Evolutionary conservation across 345 rosid species (phyloP), one percentile per base, ranked within the genome.

Genomic region (Salix purpurea): DNA sequence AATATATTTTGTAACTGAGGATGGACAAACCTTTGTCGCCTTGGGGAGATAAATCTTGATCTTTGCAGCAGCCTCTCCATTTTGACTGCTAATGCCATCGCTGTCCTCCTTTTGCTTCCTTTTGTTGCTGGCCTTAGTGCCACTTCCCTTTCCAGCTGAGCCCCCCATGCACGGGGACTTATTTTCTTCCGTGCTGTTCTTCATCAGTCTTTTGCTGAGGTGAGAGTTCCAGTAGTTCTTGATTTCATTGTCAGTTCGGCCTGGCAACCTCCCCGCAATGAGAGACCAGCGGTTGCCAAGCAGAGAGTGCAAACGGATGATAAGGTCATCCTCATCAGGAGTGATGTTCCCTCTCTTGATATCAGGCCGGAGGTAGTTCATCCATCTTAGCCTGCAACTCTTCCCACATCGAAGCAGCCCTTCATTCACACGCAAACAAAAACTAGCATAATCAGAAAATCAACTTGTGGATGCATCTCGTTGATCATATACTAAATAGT

Each of bases 171-270:
- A 24, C 19, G 3, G 24, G 36, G 15, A 15, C 44, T 64, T 5
- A 12, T 61, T 18, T 19, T 2, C 16, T 60, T 15, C 30, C 36
- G 21, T 19, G 24, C 5, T 39, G n/a, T 42, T 65, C 1, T 67
- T n/a, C 15, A 75, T 4, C 37, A 34, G 14, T 68, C 75, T 64
- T 74, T 85, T 85, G 61, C 83, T 75, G 30, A 87, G 86, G 65
- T 79, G 85, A 10, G 88, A 75, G 54, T 85, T 87, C 90, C 90
- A 87, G 21, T 87, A 67, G 79, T 87, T 87, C 69, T 85, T 87
- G 65, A 87, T 87, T 67, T 87, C 88, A 82, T 87, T 87, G 70
- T 87, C 90, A 3, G 90, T 87, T 74, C 90, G 77, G 56, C 90
- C 88, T 0, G 85, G 88, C 7, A 87, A 37, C 67, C 88, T 74